These are phyloP conservation scores for Annulohypoxylon truncatum DNA, from an alignment of 2,329 filamentous ascomycete genomes.

Conservation along the genomic window DNA sequence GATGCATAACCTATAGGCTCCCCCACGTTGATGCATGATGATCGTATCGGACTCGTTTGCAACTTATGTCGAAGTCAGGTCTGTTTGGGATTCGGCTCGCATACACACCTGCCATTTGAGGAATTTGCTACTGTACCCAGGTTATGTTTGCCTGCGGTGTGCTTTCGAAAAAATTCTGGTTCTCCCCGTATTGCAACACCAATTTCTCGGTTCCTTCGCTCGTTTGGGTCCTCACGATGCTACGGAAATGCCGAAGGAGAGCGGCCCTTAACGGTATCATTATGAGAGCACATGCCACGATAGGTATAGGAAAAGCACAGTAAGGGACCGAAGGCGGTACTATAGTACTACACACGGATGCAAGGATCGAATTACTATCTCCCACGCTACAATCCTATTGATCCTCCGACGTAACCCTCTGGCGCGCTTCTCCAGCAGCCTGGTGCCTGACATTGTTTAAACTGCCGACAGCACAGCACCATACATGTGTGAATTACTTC, in stretches of 20 bases:
- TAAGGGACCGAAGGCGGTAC: constrained; percentile 12
- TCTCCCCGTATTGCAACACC: constrained; percentile 16
- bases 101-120: constrained; percentile 36
- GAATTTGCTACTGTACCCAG: constrained; percentile 10
- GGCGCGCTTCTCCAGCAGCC: constrained; percentile 25
- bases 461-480: constrained; percentile 23
- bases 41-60: constrained; percentile 24
- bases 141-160: constrained; percentile 26
- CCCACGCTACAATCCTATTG: constrained; percentile 35
- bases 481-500: constrained; percentile 9
- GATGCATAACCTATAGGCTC: background rate
- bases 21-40: constrained; percentile 24
- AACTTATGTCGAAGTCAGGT: constrained; percentile 17
- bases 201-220: constrained; percentile 24
- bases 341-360: constrained; percentile 15
- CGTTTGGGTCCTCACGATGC: constrained; percentile 20
- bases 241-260: constrained; percentile 12
- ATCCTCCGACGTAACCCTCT: constrained; percentile 36
- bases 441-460: constrained; percentile 27
- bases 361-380: constrained; percentile 37
- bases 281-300: constrained; percentile 5
- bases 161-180: constrained; percentile 23
- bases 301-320: constrained; percentile 1
- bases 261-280: constrained; percentile 8
- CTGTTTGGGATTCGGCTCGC: constrained; percentile 30